These are phyloP conservation scores for Setaria italica DNA, from an alignment of 202 grass and related monocot species.

Conservation along the genomic window DNA sequence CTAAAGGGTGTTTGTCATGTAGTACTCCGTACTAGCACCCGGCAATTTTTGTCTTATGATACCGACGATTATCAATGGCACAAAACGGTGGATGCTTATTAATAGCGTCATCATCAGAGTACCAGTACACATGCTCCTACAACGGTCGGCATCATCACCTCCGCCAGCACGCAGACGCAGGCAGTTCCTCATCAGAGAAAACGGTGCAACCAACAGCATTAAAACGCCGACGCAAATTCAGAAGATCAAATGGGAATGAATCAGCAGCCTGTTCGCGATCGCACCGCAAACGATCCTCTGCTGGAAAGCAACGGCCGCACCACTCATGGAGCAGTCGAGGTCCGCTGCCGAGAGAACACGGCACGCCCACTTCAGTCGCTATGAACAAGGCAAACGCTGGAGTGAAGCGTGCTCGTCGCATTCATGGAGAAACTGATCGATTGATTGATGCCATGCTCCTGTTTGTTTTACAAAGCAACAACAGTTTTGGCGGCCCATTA, in stretches of 20 bases:
- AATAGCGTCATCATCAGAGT: no score
- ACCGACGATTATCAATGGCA: no score
- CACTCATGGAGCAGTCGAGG: neutral
- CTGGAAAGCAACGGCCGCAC: constrained; percentile 34
- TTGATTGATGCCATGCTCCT: constrained; percentile 7
- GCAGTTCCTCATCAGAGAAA: constrained; percentile 33
- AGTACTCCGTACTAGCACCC: no score
- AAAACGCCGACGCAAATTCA: neutral
- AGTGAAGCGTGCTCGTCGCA: neutral
- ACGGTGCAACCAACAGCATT: constrained; percentile 41
- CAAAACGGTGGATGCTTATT: no score
- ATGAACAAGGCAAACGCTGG: neutral
- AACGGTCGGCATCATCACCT: no score
- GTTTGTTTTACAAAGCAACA: constrained; percentile 18
- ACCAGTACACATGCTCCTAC: no score
- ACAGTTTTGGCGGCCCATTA: constrained; percentile 42
- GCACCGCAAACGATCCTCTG: constrained; percentile 19
- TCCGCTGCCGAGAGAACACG: no score
- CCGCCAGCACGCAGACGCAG: neutral
- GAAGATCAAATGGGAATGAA: neutral
- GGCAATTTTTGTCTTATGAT: no score
- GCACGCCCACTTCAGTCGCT: neutral
- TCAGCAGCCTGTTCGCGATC: neutral
- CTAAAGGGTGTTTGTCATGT: no score
- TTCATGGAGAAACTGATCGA: neutral